Conservation (phyloP, 768 basidiomycete species). For the Naganishia vaughanmartiniae region DNA sequence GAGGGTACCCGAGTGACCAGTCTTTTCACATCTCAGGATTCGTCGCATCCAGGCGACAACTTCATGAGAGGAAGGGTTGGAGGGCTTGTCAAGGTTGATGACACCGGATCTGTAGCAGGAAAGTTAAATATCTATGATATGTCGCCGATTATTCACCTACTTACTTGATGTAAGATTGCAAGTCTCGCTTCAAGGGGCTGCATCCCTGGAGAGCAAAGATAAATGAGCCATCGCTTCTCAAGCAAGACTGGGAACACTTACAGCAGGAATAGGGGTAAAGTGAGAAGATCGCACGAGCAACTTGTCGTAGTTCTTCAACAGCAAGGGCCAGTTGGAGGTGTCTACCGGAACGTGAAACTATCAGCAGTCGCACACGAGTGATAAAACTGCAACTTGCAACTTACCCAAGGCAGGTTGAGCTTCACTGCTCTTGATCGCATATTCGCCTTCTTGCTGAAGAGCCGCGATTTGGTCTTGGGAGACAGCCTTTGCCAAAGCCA, state of each 20-base stretch:
- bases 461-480: conserved; percentile 42
- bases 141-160: conserved; percentile 48
- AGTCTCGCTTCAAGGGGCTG: conserved; percentile 91
- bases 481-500: conserved; percentile 25
- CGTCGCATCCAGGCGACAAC: conserved; percentile 98
- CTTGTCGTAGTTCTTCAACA: conserved; percentile 99
- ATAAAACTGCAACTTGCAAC: conserved; percentile 23
- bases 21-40: conserved; percentile 96
- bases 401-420: conserved; percentile 51
- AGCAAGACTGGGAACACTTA: conserved; percentile 25
- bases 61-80: conserved; percentile 98
- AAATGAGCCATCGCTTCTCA: background rate
- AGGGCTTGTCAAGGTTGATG: conserved; percentile 99
- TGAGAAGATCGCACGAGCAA: conserved; percentile 89
- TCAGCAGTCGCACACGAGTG: background rate
- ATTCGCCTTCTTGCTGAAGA: conserved; percentile 50
- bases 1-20: conserved; percentile 95
- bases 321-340: conserved; percentile 94
- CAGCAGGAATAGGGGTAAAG: conserved; percentile 91
- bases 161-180: conserved; percentile 79
- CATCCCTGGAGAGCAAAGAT: conserved; percentile 58
- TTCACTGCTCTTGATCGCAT: conserved; percentile 51
- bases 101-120: conserved; percentile 65
- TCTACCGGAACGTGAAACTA: conserved; percentile 54
- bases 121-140: background rate